Conservation (phyloP, 2,329 filamentous ascomycete species). For the Ploettnerulaceae sp. region DNA sequence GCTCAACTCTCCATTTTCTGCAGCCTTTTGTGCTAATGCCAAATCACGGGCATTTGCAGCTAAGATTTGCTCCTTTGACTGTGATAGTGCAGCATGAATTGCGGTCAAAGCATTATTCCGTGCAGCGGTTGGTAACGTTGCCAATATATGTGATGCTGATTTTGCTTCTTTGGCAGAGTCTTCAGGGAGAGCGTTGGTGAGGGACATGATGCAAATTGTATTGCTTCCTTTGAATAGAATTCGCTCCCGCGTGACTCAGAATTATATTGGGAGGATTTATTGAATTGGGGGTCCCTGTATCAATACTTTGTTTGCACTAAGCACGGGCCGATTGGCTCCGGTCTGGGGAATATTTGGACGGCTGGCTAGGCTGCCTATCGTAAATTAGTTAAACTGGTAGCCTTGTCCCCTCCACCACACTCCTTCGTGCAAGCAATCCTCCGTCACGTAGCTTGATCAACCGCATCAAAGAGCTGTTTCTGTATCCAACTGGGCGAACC, state of each 20-base stretch:
- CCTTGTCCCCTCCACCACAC: slow-evolving; percentile 3
- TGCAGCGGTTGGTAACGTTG: slow-evolving; percentile 67
- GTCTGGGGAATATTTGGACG: slow-evolving; percentile 15
- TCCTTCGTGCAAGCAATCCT: not conserved
- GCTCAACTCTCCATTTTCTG: slow-evolving; percentile 69
- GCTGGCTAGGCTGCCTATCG: slow-evolving; percentile 6
- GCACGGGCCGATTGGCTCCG: slow-evolving; percentile 4
- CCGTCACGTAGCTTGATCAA: not conserved
- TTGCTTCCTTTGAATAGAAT: not conserved
- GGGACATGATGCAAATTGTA: slow-evolving; percentile 59
- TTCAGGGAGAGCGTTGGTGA: slow-evolving; percentile 77
- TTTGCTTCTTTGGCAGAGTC: slow-evolving; percentile 76
- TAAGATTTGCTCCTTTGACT: slow-evolving; percentile 69
- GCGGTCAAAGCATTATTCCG: slow-evolving; percentile 82
- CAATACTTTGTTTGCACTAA: slow-evolving; percentile 2
- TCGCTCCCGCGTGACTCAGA: slow-evolving; percentile 10
- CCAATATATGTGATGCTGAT: slow-evolving; percentile 74
- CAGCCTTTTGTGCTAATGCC: slow-evolving; percentile 65
- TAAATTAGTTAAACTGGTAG: slow-evolving; percentile 9
- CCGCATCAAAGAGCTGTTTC: not conserved
- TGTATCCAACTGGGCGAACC: too few relatives aligned
- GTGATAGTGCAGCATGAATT: slow-evolving; percentile 71
- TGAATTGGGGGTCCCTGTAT: not conserved
- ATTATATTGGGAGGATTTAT: slow-evolving; percentile 13
- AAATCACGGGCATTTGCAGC: slow-evolving; percentile 84